These are phyloP conservation scores for Neonectria ditissima DNA, from an alignment of 2,329 filamentous ascomycete genomes.

Conservation along the genomic window DNA sequence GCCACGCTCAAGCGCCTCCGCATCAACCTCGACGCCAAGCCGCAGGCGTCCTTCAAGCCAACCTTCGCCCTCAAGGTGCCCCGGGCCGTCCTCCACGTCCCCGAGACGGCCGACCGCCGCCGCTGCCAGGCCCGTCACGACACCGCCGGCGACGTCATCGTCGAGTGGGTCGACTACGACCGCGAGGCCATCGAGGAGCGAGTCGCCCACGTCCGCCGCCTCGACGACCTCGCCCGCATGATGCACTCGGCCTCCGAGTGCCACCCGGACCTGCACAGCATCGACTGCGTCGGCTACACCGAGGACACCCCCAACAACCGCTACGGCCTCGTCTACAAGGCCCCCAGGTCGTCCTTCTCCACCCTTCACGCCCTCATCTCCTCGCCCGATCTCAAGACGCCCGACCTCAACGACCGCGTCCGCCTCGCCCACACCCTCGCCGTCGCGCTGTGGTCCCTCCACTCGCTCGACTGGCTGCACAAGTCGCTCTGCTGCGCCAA, in stretches of 20 bases:
- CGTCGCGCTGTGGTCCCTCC: constrained; percentile 61
- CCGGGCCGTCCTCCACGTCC: constrained; percentile 46
- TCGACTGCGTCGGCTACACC: constrained; percentile 61
- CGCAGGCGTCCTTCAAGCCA: constrained; percentile 55
- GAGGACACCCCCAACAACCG: constrained; percentile 54
- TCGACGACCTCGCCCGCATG: constrained; percentile 61
- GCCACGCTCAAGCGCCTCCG: constrained; percentile 59
- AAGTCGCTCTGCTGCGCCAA: constrained; percentile 67
- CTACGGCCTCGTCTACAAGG: constrained; percentile 59
- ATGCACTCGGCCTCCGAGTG: constrained; percentile 58
- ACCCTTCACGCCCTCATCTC: constrained; percentile 55
- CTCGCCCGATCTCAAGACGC: constrained; percentile 53
- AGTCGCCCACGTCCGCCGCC: constrained; percentile 56
- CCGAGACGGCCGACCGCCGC: constrained; percentile 23
- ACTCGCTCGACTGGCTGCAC: constrained; percentile 67
- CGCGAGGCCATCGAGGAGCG: constrained; percentile 55
- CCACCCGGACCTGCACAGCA: constrained; percentile 60
- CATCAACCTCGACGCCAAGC: constrained; percentile 59
- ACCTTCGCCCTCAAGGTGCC: constrained; percentile 57
- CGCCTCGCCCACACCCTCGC: constrained; percentile 56
- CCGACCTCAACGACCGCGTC: constrained; percentile 58
- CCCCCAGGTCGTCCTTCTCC: constrained; percentile 51
- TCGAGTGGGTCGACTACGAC: constrained; percentile 62
- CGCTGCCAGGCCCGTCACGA: constrained; percentile 52
- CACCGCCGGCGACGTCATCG: constrained; percentile 50